These are phyloP conservation scores for Periconia sp. DNA, from an alignment of 2,329 filamentous ascomycete genomes.

Conservation along the genomic window DNA sequence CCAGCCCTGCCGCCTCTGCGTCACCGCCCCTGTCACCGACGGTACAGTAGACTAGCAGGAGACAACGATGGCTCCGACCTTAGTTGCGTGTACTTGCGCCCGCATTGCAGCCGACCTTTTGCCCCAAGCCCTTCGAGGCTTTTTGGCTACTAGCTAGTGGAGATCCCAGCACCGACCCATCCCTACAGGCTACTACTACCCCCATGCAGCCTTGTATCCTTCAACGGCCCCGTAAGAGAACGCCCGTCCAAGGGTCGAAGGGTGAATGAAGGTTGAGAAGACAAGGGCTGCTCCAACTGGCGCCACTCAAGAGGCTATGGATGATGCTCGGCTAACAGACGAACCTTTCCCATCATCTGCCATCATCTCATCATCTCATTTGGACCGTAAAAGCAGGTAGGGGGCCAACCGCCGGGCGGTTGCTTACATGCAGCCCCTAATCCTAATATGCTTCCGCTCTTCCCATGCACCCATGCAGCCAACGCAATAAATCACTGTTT, in stretches of 20 bases:
- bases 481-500: too few species aligned
- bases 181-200: too few species aligned
- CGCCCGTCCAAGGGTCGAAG: neutral
- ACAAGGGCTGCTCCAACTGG: neutral
- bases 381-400: neutral
- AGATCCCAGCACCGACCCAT: neutral
- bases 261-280: too few species aligned
- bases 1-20: neutral
- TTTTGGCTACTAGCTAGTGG: neutral
- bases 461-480: too few species aligned
- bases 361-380: too few species aligned
- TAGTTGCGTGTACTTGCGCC: too few species aligned
- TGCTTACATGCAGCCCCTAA: neutral
- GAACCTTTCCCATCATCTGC: neutral
- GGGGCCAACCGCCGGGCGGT: neutral
- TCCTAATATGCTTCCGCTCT: too few species aligned
- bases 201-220: neutral
- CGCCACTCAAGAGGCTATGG: too few species aligned
- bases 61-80: too few species aligned
- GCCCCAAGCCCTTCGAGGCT: neutral
- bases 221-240: neutral
- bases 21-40: neutral
- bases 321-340: neutral
- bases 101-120: neutral
- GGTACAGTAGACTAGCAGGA: neutral